phyloP scores from a whole-genome alignment of 2,329 filamentous ascomycete genomes.

The Drechslerella stenobrocha region DNA sequence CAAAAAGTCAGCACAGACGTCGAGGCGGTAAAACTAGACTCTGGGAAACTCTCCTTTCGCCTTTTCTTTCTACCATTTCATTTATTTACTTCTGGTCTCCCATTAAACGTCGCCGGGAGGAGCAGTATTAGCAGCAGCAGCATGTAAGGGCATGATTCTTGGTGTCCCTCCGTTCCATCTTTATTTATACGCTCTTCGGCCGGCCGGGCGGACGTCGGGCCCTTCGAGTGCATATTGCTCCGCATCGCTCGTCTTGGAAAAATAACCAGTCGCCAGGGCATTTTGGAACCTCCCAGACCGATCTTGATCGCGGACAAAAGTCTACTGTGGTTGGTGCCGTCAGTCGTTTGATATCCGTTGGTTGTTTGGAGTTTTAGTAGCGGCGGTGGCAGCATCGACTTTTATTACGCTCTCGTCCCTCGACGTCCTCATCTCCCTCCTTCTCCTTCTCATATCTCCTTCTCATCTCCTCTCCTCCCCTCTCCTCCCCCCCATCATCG shows the following conservation, averaged over 20 bases:
- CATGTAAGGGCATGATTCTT: neutral
- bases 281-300: constrained; percentile 1
- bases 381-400: neutral
- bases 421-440: neutral
- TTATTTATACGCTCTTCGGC: neutral
- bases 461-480: constrained; percentile 17
- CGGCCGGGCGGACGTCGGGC: neutral
- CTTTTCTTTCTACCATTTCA: neutral
- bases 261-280: constrained; percentile 14
- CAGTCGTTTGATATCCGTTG: too few relatives aligned
- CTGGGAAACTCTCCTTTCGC: neutral
- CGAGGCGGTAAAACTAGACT: neutral
- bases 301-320: neutral
- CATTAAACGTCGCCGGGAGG: too few relatives aligned
- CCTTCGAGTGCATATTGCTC: constrained; percentile 12
- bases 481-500: constrained; percentile 20
- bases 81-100: too few relatives aligned
- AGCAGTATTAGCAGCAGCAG: too few relatives aligned
- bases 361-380: too few relatives aligned
- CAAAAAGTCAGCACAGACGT: neutral
- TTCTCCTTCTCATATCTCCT: constrained; percentile 12
- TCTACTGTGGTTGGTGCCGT: neutral
- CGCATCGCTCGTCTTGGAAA: constrained; percentile 16
- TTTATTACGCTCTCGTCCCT: neutral
- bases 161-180: too few relatives aligned